phyloP scores from a whole-genome alignment of 1,139 yeast species.

The Debaryomyces sp. region DNA sequence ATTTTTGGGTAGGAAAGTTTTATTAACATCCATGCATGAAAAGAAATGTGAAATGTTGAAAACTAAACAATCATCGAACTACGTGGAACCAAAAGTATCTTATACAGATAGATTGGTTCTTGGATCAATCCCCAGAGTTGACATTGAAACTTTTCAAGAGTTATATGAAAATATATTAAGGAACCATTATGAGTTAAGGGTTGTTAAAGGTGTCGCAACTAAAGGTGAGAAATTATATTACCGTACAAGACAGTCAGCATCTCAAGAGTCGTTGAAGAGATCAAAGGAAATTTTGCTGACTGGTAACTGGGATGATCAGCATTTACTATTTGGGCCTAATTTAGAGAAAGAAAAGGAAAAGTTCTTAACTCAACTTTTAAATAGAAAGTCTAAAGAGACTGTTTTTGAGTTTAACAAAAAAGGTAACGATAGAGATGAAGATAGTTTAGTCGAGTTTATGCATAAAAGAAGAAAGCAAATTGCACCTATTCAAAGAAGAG shows the following conservation, averaged over 20 bases:
- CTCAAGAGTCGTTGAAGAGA: constrained; percentile 80
- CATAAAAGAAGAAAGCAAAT: constrained; percentile 80
- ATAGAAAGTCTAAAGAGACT: constrained; percentile 78
- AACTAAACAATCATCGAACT: constrained; percentile 45
- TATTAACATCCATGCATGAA: constrained; percentile 70
- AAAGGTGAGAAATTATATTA: constrained; percentile 89
- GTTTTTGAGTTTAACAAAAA: constrained; percentile 84
- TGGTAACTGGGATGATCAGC: constrained; percentile 86
- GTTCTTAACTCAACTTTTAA: constrained; percentile 69
- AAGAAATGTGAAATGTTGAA: constrained; percentile 56
- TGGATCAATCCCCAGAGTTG: constrained; percentile 78
- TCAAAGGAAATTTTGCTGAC: constrained; percentile 77
- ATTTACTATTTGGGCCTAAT: constrained; percentile 73
- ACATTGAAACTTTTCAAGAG: constrained; percentile 74
- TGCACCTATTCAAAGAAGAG: constrained; percentile 83
- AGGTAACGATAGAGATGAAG: constrained; percentile 52
- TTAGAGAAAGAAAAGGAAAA: constrained; percentile 73
- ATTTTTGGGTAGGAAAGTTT: constrained; percentile 81
- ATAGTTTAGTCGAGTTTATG: constrained; percentile 82
- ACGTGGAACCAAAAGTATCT: constrained; percentile 57
- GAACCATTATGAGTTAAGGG: constrained; percentile 69
- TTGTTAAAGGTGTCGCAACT: constrained; percentile 68
- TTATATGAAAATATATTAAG: constrained; percentile 63
- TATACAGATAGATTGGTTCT: constrained; percentile 79
- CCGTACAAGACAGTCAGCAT: constrained; percentile 85